Conservation (phyloP, 2,329 filamentous ascomycete species). For the Zymoseptoria tritici region DNA sequence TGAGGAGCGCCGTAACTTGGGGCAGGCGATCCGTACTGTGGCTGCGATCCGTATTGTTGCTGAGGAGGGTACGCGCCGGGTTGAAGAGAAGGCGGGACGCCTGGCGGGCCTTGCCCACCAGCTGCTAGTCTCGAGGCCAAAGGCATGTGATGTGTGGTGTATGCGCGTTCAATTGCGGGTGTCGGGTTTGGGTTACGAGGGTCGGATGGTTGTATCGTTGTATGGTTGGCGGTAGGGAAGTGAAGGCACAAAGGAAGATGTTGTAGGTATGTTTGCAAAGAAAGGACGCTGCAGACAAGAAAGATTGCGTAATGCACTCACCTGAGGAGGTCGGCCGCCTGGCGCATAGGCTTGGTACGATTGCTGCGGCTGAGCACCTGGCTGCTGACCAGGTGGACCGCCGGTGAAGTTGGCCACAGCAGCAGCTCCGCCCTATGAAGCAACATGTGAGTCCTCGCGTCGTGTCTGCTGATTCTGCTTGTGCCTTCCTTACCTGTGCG, state of each 20-base stretch:
- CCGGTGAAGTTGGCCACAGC: constrained; percentile 22
- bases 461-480: background rate
- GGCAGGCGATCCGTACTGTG: constrained; percentile 12
- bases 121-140: constrained; percentile 24
- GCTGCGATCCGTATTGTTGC: constrained; percentile 8
- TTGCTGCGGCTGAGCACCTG: constrained; percentile 29
- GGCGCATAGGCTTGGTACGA: constrained; percentile 48
- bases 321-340: constrained; percentile 1
- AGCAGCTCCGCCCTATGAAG: constrained; percentile 16
- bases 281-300: constrained; percentile 14
- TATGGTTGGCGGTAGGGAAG: background rate
- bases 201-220: constrained; percentile 1
- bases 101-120: constrained; percentile 27
- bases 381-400: constrained; percentile 27
- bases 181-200: background rate
- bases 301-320: constrained; percentile 20
- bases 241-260: constrained; percentile 6
- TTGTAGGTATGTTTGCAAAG: constrained; percentile 4
- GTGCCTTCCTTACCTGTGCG: constrained; percentile 21
- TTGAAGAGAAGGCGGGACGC: constrained; percentile 38
- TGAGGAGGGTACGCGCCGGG: constrained; percentile 24
- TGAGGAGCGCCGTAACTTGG: constrained; percentile 14
- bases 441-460: background rate
- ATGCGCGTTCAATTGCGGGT: background rate
- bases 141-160: constrained; percentile 18